Conservation (phyloP, 129 eudicot genomes). For the Dittrichia graveolens region DNA sequence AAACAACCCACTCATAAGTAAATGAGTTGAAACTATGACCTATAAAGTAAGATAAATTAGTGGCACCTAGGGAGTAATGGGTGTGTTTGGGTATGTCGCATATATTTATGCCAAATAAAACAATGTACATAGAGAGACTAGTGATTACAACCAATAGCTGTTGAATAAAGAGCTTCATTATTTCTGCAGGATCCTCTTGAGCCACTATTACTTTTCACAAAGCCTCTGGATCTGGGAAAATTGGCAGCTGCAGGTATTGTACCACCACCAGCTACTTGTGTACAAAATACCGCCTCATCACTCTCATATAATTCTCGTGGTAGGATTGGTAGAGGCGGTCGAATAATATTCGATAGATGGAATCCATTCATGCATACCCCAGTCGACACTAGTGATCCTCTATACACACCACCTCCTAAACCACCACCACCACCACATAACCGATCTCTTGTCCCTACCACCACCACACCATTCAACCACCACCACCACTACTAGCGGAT, state of each 20-base stretch:
- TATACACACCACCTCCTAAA: slow-evolving; percentile 60
- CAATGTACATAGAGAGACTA: too few relatives aligned
- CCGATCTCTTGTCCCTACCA: slow-evolving; percentile 12
- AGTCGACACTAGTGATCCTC: slow-evolving; percentile 51
- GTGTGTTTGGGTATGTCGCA: too few relatives aligned
- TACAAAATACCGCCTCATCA: slow-evolving; percentile 31
- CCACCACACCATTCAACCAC: slow-evolving; percentile 22
- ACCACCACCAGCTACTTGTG: slow-evolving; percentile 60
- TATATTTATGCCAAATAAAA: too few relatives aligned
- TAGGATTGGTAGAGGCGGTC: slow-evolving; percentile 90
- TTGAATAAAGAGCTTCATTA: background rate
- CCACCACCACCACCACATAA: slow-evolving; percentile 41
- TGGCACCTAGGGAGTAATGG: too few relatives aligned
- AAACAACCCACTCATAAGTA: too few relatives aligned
- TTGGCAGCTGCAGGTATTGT: slow-evolving; percentile 77
- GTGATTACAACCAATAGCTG: background rate
- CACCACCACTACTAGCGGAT: background rate
- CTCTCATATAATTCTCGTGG: slow-evolving; percentile 51
- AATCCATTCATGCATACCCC: slow-evolving; percentile 71
- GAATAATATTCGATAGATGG: slow-evolving; percentile 89
- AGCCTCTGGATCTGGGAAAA: slow-evolving; percentile 71
- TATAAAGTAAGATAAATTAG: too few relatives aligned
- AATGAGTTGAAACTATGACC: too few relatives aligned
- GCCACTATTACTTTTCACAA: slow-evolving; percentile 82
- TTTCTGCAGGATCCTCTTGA: slow-evolving; percentile 79